Base-by-base conservation (phyloP, 164 flowering plant species). In the Dillenia turbinata region DNA sequence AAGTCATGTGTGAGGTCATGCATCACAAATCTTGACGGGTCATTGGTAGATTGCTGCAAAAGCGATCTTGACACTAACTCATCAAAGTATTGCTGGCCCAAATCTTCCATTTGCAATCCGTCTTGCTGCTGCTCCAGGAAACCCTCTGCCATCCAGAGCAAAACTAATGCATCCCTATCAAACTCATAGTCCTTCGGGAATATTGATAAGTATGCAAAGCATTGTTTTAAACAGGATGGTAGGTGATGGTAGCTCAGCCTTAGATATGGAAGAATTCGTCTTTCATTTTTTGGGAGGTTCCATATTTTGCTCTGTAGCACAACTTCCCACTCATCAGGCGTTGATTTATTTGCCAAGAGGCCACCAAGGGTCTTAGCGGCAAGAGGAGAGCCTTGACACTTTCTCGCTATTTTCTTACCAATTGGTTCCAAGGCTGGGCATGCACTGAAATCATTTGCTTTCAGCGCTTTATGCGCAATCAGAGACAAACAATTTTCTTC, bases 101-200 rank as follows among this genome's bases (percentile, higher is more conserved):
- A 1, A 0, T 49, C 53, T 16, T 49, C 54, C 54, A 22, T n/a
- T 8, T 7, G n/a, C 15, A n/a, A 16, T 2, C 54, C 0, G 5
- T 45, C 54, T 15, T 59, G 0, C 1, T 53, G 13, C 46, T 6
- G 45, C 33, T 26, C 33, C 33, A 26, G 51, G 49, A 33, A 49
- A 60, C 22, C 22, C 22, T 19, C 22, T 19, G 4, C 63, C 63
- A 56, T 56, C 59, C 59, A 56, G 9, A 56, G 16, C 17, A 13
- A 47, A 9, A 56, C 59, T 10, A 56, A 56, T 19, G 43, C 17
- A 24, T 56, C 47, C 26, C 16, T 56, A 0, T 56, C 59, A 56
- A 56, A 56, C 15, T 13, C 47, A 44, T 13, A 56, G 26, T 44
- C 14, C 10, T 40, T 43, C 1, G 59, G 59, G 5, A 56, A 43